Conservation (phyloP, 75 land plant genomes). For the Sequoia sempervirens region DNA sequence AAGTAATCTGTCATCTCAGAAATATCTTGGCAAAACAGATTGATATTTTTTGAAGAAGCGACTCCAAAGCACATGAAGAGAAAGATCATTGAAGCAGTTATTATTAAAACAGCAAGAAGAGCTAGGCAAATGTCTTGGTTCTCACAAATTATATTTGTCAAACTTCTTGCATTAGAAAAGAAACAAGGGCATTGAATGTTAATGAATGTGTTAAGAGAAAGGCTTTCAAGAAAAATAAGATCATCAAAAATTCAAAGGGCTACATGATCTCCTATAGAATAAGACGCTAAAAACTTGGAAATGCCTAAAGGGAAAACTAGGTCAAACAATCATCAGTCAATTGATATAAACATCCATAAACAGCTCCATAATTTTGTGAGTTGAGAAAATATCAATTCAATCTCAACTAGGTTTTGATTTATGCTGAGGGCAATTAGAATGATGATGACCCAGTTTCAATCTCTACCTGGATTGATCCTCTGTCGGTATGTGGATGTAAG, state of each 20-base stretch:
- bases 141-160: not conserved
- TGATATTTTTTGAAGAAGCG: not conserved
- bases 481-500: not conserved
- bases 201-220: not conserved
- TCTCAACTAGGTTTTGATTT: not conserved
- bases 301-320: not conserved
- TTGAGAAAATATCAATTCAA: not conserved
- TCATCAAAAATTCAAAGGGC: not conserved
- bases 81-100: not conserved
- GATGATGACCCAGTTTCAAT: not conserved
- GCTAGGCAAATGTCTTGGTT: not conserved
- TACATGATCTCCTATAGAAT: not conserved
- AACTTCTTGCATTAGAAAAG: not conserved
- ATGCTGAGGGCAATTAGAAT: not conserved
- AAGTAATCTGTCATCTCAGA: not conserved
- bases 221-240: slow-evolving; percentile 5
- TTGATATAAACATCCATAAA: not conserved
- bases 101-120: not conserved
- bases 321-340: not conserved
- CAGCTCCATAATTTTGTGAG: not conserved
- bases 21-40: not conserved
- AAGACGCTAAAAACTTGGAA: not conserved
- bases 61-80: not conserved
- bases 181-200: not conserved
- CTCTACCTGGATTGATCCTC: not conserved